Evolutionary conservation across 192 early-diverging fungal species (phyloP).

Genomic region (Rhizoclosmatium sp.): DNA sequence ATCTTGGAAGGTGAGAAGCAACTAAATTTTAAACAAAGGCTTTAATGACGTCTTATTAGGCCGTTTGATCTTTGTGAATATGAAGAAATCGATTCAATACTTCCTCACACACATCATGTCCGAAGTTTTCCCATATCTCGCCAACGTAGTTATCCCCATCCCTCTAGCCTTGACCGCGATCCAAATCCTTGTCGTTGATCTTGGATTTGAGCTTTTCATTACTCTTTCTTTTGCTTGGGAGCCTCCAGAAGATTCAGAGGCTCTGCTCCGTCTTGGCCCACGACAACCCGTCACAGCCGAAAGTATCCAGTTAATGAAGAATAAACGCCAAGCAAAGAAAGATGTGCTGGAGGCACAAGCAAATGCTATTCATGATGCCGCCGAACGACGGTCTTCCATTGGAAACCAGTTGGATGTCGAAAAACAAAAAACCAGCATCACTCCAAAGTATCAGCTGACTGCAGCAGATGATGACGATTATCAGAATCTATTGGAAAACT

Average conservation of each 20-base stretch:
- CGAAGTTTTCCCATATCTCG: conserved; percentile 86
- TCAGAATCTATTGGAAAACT: background rate
- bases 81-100: conserved; percentile 94
- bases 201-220: conserved; percentile 92
- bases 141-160: conserved; percentile 89
- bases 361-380: conserved; percentile 29
- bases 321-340: conserved; percentile 30
- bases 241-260: conserved; percentile 70
- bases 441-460: background rate
- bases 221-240: conserved; percentile 94
- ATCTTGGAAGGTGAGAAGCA: conserved; percentile 81
- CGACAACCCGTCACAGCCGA: conserved; percentile 82
- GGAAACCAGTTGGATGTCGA: conserved; percentile 1
- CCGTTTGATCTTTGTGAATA: conserved; percentile 88
- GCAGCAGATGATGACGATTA: conserved; percentile 11
- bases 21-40: background rate
- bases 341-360: conserved; percentile 17
- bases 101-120: conserved; percentile 89
- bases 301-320: conserved; percentile 37
- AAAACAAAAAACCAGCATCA: background rate
- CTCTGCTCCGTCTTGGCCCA: conserved; percentile 83
- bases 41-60: background rate
- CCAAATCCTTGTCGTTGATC: conserved; percentile 89
- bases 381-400: background rate
- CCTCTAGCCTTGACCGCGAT: conserved; percentile 88